A percentile compares a stretch with the other conserved stretches of the same genome.
Evolutionary conservation across 176 grass and related monocot genomes (phyloP).

Genomic region (Oryza meridionalis): DNA sequence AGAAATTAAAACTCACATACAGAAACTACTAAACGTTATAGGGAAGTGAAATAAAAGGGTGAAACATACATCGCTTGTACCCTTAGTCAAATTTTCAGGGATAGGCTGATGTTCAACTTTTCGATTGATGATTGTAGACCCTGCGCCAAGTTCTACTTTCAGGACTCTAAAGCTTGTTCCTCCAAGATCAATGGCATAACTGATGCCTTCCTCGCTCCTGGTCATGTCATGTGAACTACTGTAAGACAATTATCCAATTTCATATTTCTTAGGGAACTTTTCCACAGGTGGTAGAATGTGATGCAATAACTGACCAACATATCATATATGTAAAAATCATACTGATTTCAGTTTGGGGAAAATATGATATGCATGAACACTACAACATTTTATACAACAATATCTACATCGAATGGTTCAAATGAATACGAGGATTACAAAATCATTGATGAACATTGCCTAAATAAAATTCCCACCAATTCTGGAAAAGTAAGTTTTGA

Average conservation of each 20-base stretch:
- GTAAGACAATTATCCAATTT: not conserved
- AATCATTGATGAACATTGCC: not conserved
- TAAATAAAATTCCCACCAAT: not conserved
- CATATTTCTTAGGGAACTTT: not conserved
- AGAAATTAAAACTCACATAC: constrained; percentile 25
- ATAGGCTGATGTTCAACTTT: constrained; percentile 70
- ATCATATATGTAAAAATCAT: not conserved
- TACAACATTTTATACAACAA: not conserved
- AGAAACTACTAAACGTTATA: constrained; percentile 12
- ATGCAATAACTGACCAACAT: not conserved
- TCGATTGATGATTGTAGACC: constrained; percentile 58
- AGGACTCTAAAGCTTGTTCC: constrained; percentile 89
- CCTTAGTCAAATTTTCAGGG: constrained; percentile 65
- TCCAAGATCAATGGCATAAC: constrained; percentile 86
- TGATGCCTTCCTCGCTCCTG: constrained; percentile 87
- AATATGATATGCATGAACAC: not conserved
- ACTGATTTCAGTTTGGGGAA: not conserved
- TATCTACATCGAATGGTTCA: not conserved
- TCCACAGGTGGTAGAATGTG: not conserved
- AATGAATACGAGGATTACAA: not conserved
- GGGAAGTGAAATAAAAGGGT: constrained; percentile 5
- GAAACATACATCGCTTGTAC: constrained; percentile 65
- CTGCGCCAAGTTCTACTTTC: constrained; percentile 69
- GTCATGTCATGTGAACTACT: constrained; percentile 14
- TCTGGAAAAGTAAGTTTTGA: not conserved